Percentiles rank a stretch among this genome's conserved stretches.
These are phyloP conservation scores for Solanum okadae DNA, from an alignment of 257 asterid species.

Conservation along the genomic window DNA sequence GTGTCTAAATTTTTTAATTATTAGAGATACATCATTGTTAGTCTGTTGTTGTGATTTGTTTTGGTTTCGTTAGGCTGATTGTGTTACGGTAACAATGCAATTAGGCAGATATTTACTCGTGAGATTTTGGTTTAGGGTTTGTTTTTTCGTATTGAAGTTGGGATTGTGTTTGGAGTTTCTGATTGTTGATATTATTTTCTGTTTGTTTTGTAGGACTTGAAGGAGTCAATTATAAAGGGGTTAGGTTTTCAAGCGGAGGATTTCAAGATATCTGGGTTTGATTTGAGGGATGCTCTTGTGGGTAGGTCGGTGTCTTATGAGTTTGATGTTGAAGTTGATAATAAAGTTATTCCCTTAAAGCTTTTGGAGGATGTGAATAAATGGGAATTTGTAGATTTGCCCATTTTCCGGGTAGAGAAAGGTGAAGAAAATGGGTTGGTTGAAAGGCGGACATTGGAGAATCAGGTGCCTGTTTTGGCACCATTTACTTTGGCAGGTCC, in stretches of 20 bases:
- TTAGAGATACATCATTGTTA: background rate
- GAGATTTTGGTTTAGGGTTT: background rate
- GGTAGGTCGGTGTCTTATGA: constrained; percentile 88
- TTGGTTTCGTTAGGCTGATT: background rate
- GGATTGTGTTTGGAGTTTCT: background rate
- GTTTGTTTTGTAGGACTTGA: constrained; percentile 51
- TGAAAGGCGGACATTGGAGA: constrained; percentile 32
- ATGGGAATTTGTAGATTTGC: constrained; percentile 90
- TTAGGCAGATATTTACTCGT: background rate
- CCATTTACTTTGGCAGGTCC: constrained; percentile 97
- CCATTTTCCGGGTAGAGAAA: constrained; percentile 58
- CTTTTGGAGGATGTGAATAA: constrained; percentile 85
- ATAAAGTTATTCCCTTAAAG: constrained; percentile 73
- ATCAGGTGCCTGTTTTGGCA: constrained; percentile 65
- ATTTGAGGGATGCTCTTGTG: constrained; percentile 73
- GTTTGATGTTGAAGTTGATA: constrained; percentile 83
- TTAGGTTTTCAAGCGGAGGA: constrained; percentile 81
- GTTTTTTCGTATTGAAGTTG: background rate
- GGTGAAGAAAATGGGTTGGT: constrained; percentile 48
- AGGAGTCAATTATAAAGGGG: constrained; percentile 84
- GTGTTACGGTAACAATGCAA: background rate
- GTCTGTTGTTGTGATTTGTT: background rate
- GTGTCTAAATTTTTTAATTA: background rate
- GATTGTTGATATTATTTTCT: background rate
- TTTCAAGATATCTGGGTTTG: constrained; percentile 73